Evolutionary conservation across 2,329 filamentous ascomycete genomes (phyloP), one percentile per base, ranked within the genome.

Genomic region (Trichoderma koningiopsis): DNA sequence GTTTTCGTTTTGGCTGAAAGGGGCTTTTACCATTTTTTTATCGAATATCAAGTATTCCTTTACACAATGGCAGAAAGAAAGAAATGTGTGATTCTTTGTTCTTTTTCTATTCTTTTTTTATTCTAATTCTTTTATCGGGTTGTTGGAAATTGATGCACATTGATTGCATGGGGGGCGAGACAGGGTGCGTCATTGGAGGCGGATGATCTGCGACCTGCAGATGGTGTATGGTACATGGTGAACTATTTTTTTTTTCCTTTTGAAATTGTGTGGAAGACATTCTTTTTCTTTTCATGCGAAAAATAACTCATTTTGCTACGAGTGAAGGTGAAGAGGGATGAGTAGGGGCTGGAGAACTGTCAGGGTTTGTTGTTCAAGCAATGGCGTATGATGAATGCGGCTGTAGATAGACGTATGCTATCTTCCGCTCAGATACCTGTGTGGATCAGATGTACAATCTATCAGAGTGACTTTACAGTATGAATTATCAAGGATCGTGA

Each of bases 141-240:
- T 27, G 22, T 27, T 55, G 52, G 52, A 27, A 14, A 31, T 55
- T 22, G 8, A 27, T 53, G 60, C 13, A 22, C 60, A 63, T 63
- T 53, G 60, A 63, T 37, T 31, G 16, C 53, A 57, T 59, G 60
- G 58, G 59, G 53, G 55, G 55, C 37, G 53, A 53, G 52, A 58
- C 47, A 33, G 33, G 29, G 64, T 57, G 29, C 59, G 59, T 62
- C 43, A 62, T 24, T 43, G 29, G 5, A 40, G 33, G n/a, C 59
- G 68, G 63, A 52, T 68, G 70, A 70, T 71, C 68, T 70, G 60
- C 70, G 61, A 35, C 31, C 13, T 69, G 49, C 59, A 56, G 33
- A 43, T n/a, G 16, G 40, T 19, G n/a, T 19, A 31, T 43, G 19
- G 43, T 35, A 43, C 53, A 31, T 8, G 31, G 11, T 16, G 2